Evolutionary conservation across 345 rosid genomes (phyloP).

Genomic region (Rhodamnia argentea): DNA sequence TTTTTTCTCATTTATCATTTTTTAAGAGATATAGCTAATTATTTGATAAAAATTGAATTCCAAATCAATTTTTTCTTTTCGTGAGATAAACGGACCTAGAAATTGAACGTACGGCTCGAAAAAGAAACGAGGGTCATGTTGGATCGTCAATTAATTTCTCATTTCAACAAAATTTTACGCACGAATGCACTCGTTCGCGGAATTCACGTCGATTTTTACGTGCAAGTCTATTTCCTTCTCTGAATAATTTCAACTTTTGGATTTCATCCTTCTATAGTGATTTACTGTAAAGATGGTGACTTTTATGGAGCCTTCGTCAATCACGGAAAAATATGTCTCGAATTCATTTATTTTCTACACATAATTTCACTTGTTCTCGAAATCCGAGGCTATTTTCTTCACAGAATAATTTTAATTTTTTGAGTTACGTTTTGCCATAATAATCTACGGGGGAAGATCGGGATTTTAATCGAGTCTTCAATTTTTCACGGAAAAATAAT

Average conservation of each 20-base stretch:
- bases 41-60: no score
- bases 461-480: background rate
- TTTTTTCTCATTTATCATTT: background rate
- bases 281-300: no score
- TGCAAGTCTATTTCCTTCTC: no score
- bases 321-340: fast-evolving
- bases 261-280: no score
- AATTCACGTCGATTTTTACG: no score
- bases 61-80: background rate
- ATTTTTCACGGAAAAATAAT: background rate
- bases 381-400: background rate
- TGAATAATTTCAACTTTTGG: no score
- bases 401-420: background rate
- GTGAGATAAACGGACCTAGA: background rate
- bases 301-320: background rate
- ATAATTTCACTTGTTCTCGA: fast-evolving
- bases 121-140: background rate
- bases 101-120: background rate
- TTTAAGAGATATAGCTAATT: background rate
- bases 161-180: background rate
- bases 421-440: background rate
- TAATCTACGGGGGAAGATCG: background rate
- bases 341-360: background rate
- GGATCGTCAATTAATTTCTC: background rate
- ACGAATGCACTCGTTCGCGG: background rate